Conservation (phyloP, 2,329 filamentous ascomycete genomes). For the Nemania abortiva region DNA sequence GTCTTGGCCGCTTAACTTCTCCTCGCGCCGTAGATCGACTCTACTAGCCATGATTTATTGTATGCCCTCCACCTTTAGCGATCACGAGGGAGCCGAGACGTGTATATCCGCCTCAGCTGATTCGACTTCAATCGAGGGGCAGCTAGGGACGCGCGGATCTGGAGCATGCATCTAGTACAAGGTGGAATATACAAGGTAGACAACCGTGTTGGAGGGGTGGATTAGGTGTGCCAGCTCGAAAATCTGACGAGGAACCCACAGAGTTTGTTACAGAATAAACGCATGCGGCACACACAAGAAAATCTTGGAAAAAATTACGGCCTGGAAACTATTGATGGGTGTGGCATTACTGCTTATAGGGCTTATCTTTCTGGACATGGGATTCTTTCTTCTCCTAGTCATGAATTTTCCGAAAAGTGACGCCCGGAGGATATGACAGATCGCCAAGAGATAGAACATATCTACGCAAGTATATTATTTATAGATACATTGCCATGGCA, state of each 20-base stretch:
- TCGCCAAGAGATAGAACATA: too few relatives aligned
- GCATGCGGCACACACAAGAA: background rate
- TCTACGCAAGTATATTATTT: too few relatives aligned
- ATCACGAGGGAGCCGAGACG: slow-evolving; percentile 5
- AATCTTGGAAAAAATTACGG: background rate
- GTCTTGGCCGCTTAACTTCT: background rate
- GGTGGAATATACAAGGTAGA: background rate
- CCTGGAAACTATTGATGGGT: background rate
- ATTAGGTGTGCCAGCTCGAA: background rate
- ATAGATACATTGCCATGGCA: background rate
- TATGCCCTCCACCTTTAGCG: background rate
- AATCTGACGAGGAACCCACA: background rate
- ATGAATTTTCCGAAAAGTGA: too few relatives aligned
- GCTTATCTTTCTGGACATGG: background rate
- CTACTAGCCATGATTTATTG: background rate
- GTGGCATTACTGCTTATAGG: background rate
- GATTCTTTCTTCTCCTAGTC: too few relatives aligned
- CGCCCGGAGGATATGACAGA: too few relatives aligned
- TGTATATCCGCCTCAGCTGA: slow-evolving; percentile 6
- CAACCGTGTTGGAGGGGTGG: slow-evolving; percentile 8
- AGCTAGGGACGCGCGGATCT: background rate
- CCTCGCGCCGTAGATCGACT: background rate
- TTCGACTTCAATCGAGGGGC: background rate
- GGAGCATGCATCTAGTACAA: background rate
- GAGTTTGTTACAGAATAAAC: background rate